These are phyloP conservation scores for Alternaria viburni DNA, from an alignment of 2,329 filamentous ascomycete species.

Conservation along the genomic window DNA sequence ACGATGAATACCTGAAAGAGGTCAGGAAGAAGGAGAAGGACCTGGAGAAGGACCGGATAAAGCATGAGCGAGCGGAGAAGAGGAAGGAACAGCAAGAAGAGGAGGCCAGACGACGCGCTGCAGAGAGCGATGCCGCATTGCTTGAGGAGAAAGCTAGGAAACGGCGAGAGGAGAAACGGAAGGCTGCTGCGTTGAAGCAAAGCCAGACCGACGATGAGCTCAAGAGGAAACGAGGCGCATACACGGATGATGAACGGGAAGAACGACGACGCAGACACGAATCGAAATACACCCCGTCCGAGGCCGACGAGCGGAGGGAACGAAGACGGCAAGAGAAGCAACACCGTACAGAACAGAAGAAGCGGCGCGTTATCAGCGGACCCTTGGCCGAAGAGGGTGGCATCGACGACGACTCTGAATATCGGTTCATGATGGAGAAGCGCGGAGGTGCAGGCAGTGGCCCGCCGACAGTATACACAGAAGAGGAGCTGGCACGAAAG, in stretches of 20 bases:
- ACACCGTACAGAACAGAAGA: conserved; percentile 39
- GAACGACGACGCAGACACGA: conserved; percentile 36
- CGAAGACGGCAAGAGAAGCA: conserved; percentile 50
- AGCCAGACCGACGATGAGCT: conserved; percentile 31
- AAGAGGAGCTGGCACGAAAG: conserved; percentile 48
- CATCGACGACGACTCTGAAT: conserved; percentile 52
- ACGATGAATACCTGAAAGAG: conserved; percentile 47
- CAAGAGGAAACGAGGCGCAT: conserved; percentile 31
- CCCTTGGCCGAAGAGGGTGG: conserved; percentile 54
- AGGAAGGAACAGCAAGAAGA: conserved; percentile 52
- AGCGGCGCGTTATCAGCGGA: conserved; percentile 55
- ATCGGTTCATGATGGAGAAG: conserved; percentile 49
- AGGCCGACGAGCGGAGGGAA: conserved; percentile 46
- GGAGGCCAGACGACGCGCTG: conserved; percentile 30
- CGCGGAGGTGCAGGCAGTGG: conserved; percentile 52
- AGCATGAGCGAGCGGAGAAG: conserved; percentile 38
- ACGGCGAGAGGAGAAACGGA: conserved; percentile 44
- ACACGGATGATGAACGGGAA: conserved; percentile 39
- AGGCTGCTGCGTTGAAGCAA: conserved; percentile 27
- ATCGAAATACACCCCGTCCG: conserved; percentile 48
- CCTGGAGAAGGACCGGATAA: conserved; percentile 44
- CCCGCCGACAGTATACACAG: conserved; percentile 42
- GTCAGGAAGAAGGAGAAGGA: conserved; percentile 45
- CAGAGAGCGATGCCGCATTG: conserved; percentile 27
- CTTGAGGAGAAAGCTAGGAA: conserved; percentile 31